Conservation (phyloP, 2,329 filamentous ascomycete genomes). For the Alternaria solani region DNA sequence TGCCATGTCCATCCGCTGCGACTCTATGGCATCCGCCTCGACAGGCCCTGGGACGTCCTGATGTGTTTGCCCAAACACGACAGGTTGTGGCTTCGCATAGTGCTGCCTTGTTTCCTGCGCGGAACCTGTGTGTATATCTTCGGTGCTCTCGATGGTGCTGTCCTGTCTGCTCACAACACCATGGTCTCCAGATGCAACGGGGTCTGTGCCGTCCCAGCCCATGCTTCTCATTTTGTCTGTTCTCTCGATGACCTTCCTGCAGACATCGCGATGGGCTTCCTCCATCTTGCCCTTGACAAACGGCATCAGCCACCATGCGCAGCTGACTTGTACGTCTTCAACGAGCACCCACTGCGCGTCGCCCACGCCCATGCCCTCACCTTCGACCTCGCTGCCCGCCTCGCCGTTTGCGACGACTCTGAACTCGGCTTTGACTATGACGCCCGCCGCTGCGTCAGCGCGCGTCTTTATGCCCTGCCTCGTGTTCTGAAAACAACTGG, state of each 20-base stretch:
- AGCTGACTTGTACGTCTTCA: constrained; percentile 47
- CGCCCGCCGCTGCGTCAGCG: constrained; percentile 41
- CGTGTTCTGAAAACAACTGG: constrained; percentile 45
- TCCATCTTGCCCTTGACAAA: constrained; percentile 48
- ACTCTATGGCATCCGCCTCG: constrained; percentile 23
- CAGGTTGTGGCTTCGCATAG: constrained; percentile 4
- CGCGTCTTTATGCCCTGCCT: constrained; percentile 43
- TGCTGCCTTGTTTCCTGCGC: constrained; percentile 6
- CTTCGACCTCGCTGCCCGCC: constrained; percentile 37
- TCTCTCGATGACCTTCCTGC: constrained; percentile 45
- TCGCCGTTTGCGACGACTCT: constrained; percentile 38
- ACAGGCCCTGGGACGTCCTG: background rate
- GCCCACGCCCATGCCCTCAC: constrained; percentile 44
- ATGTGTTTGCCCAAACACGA: constrained; percentile 6
- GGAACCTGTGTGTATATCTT: constrained; percentile 10
- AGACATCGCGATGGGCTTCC: constrained; percentile 43
- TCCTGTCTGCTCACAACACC: constrained; percentile 2
- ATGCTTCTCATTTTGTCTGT: constrained; percentile 33
- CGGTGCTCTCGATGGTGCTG: constrained; percentile 25
- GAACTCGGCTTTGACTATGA: constrained; percentile 44
- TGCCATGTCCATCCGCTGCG: constrained; percentile 18
- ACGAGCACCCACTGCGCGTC: constrained; percentile 46
- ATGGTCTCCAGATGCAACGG: background rate
- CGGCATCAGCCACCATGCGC: constrained; percentile 48
- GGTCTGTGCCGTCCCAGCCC: constrained; percentile 3